Evolutionary conservation across 2,329 filamentous ascomycete genomes (phyloP).

Genomic region (Ophiostoma montium): DNA sequence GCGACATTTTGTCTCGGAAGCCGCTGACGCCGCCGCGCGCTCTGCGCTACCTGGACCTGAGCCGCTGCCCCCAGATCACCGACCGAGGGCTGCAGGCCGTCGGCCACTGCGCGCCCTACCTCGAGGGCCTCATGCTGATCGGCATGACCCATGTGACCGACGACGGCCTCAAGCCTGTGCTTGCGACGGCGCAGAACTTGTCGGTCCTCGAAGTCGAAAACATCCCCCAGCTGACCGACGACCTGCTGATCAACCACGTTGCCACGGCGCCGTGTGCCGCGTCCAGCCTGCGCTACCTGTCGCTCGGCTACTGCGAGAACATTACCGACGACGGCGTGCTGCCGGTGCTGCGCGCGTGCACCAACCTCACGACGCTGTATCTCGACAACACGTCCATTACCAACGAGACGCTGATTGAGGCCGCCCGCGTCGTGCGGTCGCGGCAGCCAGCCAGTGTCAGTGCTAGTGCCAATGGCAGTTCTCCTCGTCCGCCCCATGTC

Average conservation of each 20-base stretch:
- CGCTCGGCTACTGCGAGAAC: conserved; percentile 79
- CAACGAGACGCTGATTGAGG: conserved; percentile 44
- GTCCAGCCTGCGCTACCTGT: conserved; percentile 59
- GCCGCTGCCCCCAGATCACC: conserved; percentile 61
- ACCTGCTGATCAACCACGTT: conserved; percentile 54
- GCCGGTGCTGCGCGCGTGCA: conserved; percentile 64
- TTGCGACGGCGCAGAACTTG: conserved; percentile 62
- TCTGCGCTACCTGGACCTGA: conserved; percentile 74
- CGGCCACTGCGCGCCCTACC: conserved; percentile 58
- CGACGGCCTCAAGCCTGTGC: conserved; percentile 52
- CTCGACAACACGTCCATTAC: conserved; percentile 91
- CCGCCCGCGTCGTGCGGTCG: neutral
- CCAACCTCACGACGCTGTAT: conserved; percentile 54
- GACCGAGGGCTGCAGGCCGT: conserved; percentile 57
- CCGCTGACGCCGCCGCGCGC: conserved; percentile 64
- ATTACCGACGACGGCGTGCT: conserved; percentile 75
- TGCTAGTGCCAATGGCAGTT: neutral
- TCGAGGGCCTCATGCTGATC: conserved; percentile 73
- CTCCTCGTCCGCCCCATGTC: conserved; percentile 29
- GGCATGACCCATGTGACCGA: conserved; percentile 66
- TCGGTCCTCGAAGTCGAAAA: conserved; percentile 88
- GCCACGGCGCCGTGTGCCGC: conserved; percentile 59
- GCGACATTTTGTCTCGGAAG: conserved; percentile 65
- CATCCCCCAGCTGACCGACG: conserved; percentile 61
- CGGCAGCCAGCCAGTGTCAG: neutral